These are phyloP conservation scores for Penicillium thymicola DNA, from an alignment of 2,329 filamentous ascomycete species.

Conservation along the genomic window DNA sequence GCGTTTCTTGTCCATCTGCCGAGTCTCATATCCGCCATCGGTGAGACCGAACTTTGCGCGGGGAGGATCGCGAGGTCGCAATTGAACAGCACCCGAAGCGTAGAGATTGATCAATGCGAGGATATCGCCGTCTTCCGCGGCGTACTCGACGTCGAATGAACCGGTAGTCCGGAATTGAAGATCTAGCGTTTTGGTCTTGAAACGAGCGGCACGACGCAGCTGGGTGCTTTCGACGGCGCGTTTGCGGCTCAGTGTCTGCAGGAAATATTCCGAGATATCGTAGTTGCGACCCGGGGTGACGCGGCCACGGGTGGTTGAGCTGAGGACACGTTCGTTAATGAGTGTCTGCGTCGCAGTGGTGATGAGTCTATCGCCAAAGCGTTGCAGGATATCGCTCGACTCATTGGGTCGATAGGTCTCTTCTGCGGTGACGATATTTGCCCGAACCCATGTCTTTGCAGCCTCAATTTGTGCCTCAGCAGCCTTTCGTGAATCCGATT, in stretches of 20 bases:
- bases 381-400: slow-evolving; percentile 35
- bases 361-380: slow-evolving; percentile 36
- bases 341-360: slow-evolving; percentile 41
- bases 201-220: slow-evolving; percentile 40
- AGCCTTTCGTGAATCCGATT: slow-evolving; percentile 11
- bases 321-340: slow-evolving; percentile 40
- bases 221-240: slow-evolving; percentile 41
- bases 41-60: slow-evolving; percentile 46
- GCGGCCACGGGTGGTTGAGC: slow-evolving; percentile 39
- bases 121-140: slow-evolving; percentile 44
- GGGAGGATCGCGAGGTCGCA: slow-evolving; percentile 41
- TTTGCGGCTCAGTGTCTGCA: slow-evolving; percentile 38
- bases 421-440: slow-evolving; percentile 46
- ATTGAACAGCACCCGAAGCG: slow-evolving; percentile 33
- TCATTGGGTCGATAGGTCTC: slow-evolving; percentile 39
- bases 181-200: slow-evolving; percentile 45
- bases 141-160: slow-evolving; percentile 33
- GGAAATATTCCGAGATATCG: slow-evolving; percentile 44
- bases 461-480: slow-evolving; percentile 32
- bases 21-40: slow-evolving; percentile 46
- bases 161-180: slow-evolving; percentile 31
- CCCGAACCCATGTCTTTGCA: slow-evolving; percentile 49
- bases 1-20: slow-evolving; percentile 44
- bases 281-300: slow-evolving; percentile 43
- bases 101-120: slow-evolving; percentile 45